Evolutionary conservation across 805 yeast genomes (phyloP).

Genomic region (Spathaspora passalidarum): DNA sequence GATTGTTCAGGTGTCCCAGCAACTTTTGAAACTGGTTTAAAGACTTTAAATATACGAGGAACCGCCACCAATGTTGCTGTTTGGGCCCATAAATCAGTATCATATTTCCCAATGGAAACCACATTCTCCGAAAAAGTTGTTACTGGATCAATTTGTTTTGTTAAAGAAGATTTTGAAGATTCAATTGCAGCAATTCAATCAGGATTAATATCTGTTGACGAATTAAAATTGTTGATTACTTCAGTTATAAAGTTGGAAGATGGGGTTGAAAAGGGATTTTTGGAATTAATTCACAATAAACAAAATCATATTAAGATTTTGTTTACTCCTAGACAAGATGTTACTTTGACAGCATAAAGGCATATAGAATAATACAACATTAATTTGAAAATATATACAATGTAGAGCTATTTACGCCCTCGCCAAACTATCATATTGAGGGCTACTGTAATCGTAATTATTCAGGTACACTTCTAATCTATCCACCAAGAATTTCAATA

Average conservation of each 20-base stretch:
- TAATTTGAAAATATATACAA: no score
- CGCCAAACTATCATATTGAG: slow-evolving; percentile 38
- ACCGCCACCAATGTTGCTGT: slow-evolving; percentile 63
- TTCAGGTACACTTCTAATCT: slow-evolving; percentile 35
- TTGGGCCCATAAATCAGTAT: slow-evolving; percentile 53
- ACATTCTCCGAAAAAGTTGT: slow-evolving; percentile 53
- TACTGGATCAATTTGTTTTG: slow-evolving; percentile 63
- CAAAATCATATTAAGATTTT: slow-evolving; percentile 54
- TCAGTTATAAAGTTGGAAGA: slow-evolving; percentile 49
- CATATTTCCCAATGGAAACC: slow-evolving; percentile 53
- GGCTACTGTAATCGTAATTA: slow-evolving; percentile 36
- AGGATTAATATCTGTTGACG: slow-evolving; percentile 44
- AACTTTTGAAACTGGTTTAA: slow-evolving; percentile 51
- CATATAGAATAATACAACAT: not conserved
- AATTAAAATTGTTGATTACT: slow-evolving; percentile 49
- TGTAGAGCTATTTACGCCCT: slow-evolving; percentile 10
- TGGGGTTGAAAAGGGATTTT: slow-evolving; percentile 52
- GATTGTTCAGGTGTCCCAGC: slow-evolving; percentile 56
- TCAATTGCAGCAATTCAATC: slow-evolving; percentile 50
- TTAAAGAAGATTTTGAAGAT: slow-evolving; percentile 52
- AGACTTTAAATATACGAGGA: slow-evolving; percentile 51
- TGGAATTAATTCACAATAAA: slow-evolving; percentile 49
- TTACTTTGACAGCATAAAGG: not conserved
- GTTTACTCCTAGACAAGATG: slow-evolving; percentile 36
- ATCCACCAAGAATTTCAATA: slow-evolving; percentile 50